Base-by-base conservation (phyloP, 768 basidiomycete species). In the Leccinum fibrillosum region DNA sequence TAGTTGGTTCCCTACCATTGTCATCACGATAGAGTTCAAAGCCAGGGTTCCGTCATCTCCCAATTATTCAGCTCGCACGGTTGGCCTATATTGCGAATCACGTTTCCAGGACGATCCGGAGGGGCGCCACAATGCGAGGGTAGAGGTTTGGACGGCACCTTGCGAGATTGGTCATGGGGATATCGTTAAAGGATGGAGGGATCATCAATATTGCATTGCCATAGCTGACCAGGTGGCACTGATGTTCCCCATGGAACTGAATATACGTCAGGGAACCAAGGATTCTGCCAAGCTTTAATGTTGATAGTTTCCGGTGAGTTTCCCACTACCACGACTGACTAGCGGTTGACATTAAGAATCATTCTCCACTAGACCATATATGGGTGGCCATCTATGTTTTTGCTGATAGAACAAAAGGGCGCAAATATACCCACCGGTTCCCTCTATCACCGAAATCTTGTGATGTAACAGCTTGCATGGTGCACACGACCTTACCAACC, bases 61-160 rank as follows among this genome's bases (percentile, higher is more conserved):
- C 25, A 62, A 65, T 10, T 72, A 82, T 64, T 76, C 85, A 1
- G 60, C 67, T 56, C 79, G 84, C 10, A 85, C 83, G 8, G 8
- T 28, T 28, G 26, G 82, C 1, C 21, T 88, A 3, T 87, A 84
- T 64, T 77, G 80, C 17, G 71, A 71, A 13, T 78, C 82, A 1
- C 76, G 75, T 7, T 88, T 86, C 66, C 64, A 82, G 57, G 77
- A 78, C 49, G 74, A 81, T 45, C 84, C 83, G 0, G 77, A 81
- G 57, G 79, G 80, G 8, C 74, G 85, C 56, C 86, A 89, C 61
- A 84, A 87, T 49, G 63, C 69, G 4, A 81, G 81, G 61, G 78
- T 82, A 3, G 88, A 88, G 64, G 73, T 87, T 12, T 89, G 86
- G 86, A 82, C 83, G 6, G 83, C 86, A 10, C 87, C 87, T 2